A percentile compares a stretch with the other conserved stretches of the same genome.
These are phyloP conservation scores for Peniophora sp. DNA, from an alignment of 1,284 basidiomycete species.

Conservation along the genomic window DNA sequence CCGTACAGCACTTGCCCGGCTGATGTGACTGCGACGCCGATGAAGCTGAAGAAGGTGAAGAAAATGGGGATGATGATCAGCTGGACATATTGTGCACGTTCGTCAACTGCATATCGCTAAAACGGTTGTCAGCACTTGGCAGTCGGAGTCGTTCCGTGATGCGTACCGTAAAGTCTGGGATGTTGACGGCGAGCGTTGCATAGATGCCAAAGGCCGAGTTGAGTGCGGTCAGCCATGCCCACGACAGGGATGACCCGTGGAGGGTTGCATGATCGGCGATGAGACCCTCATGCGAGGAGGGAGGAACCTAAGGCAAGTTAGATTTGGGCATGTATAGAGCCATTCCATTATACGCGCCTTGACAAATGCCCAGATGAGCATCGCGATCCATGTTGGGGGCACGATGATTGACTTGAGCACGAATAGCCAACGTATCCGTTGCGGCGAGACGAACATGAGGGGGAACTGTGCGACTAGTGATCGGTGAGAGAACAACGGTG, in stretches of 20 bases:
- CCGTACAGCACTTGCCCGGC: slow-evolving; percentile 58
- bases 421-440: slow-evolving; percentile 69
- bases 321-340: too few relatives aligned
- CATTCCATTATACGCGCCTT: slow-evolving; percentile 43
- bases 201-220: slow-evolving; percentile 66
- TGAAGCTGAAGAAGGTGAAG: slow-evolving; percentile 52
- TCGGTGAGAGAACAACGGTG: too few relatives aligned
- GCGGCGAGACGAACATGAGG: slow-evolving; percentile 69
- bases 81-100: slow-evolving; percentile 55
- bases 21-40: slow-evolving; percentile 63
- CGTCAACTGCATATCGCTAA: neutral
- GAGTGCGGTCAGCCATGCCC: slow-evolving; percentile 66
- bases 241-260: slow-evolving; percentile 46
- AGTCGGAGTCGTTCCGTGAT: slow-evolving; percentile 39
- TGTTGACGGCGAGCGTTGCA: slow-evolving; percentile 61
- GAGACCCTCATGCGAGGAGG: slow-evolving; percentile 29
- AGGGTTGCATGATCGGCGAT: slow-evolving; percentile 36
- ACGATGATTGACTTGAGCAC: slow-evolving; percentile 60
- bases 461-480: slow-evolving; percentile 47
- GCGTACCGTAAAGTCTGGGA: slow-evolving; percentile 56
- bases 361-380: slow-evolving; percentile 68
- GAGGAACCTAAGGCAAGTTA: too few relatives aligned
- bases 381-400: slow-evolving; percentile 59
- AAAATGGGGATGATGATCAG: slow-evolving; percentile 60
- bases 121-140: neutral